phyloP scores from a whole-genome alignment of 148 eudicot species.

The Rhododendron williamsianum region DNA sequence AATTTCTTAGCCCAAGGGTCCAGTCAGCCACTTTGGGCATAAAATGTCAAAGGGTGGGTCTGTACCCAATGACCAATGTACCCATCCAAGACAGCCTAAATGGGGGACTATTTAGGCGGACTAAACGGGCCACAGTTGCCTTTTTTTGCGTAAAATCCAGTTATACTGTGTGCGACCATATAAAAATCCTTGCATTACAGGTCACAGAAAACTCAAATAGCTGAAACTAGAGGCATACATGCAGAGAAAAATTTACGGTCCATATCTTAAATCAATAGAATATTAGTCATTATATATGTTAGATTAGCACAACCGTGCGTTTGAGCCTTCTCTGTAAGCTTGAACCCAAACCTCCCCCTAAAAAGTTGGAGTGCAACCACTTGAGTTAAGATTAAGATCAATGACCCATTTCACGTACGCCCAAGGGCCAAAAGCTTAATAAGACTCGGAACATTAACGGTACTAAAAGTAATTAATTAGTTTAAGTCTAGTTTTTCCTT shows the following conservation, averaged over 20 bases:
- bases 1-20: neutral
- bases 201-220: neutral
- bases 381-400: neutral
- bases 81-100: neutral
- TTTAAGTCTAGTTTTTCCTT: neutral
- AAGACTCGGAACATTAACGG: neutral
- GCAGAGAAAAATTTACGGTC: neutral
- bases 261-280: neutral
- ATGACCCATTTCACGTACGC: neutral
- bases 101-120: neutral
- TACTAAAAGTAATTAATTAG: neutral
- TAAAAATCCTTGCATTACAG: neutral
- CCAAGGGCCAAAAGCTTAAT: neutral
- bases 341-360: neutral
- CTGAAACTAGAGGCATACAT: neutral
- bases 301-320: neutral
- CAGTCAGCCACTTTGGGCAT: neutral
- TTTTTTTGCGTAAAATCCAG: neutral
- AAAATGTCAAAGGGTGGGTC: neutral
- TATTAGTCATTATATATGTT: neutral
- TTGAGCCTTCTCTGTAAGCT: neutral
- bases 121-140: neutral
- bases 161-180: neutral
- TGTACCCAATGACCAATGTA: neutral
- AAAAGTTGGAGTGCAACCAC: neutral